Evolutionary conservation across 2,329 filamentous ascomycete genomes (phyloP).

Genomic region (Pyrenophora seminiperda): DNA sequence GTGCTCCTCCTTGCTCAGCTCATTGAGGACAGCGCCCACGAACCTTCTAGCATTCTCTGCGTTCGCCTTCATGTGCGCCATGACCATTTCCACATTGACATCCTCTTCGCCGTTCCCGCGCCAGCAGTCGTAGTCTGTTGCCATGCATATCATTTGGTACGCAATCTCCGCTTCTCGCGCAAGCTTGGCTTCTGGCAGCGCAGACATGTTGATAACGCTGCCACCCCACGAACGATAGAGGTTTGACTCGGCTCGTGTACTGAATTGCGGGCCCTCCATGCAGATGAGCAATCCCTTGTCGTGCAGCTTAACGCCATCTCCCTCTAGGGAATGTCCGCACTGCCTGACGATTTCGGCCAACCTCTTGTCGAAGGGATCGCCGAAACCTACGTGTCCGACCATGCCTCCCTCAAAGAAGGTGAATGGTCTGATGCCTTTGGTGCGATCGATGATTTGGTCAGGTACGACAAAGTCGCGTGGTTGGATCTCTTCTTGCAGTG

Average conservation of each 20-base stretch:
- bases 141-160: slow-evolving; percentile 99
- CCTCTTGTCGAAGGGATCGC: slow-evolving; percentile 86
- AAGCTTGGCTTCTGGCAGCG: slow-evolving; percentile 92
- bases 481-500: slow-evolving; percentile 87
- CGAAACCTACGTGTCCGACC: slow-evolving; percentile 93
- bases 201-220: slow-evolving; percentile 97
- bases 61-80: slow-evolving; percentile 95
- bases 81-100: slow-evolving; percentile 95
- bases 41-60: slow-evolving; percentile 83
- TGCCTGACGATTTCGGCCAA: slow-evolving; percentile 76
- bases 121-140: slow-evolving; percentile 99
- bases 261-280: slow-evolving; percentile 99
- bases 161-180: slow-evolving; percentile 94
- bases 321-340: slow-evolving; percentile 77
- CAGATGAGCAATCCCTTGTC: slow-evolving; percentile 84
- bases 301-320: slow-evolving; percentile 84
- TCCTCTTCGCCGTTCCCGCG: slow-evolving; percentile 72
- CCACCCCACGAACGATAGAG: slow-evolving; percentile 95
- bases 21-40: slow-evolving; percentile 84
- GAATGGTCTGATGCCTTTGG: slow-evolving; percentile 90
- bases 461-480: slow-evolving; percentile 96
- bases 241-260: slow-evolving; percentile 91
- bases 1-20: slow-evolving; percentile 79
- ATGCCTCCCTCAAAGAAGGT: slow-evolving; percentile 94
- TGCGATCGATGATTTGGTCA: slow-evolving; percentile 96